Base-by-base conservation (phyloP, 202 grass and related monocot species). In the Setaria viridis region DNA sequence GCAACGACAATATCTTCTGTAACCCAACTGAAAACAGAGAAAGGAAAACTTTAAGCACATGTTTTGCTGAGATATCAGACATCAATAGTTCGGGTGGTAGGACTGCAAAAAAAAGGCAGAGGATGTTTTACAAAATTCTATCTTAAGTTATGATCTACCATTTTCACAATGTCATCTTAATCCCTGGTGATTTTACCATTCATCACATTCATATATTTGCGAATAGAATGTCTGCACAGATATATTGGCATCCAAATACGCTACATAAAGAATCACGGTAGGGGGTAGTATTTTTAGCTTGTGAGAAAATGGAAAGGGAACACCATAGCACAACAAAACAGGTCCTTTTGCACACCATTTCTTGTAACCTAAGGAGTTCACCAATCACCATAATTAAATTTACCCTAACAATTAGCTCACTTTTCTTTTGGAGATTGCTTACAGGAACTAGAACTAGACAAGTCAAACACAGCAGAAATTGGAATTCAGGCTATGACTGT, bases 1-100 rank as follows among this genome's bases (percentile, higher is more conserved):
- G 94, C 74, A 99, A 89, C 32, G 97, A 99, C 70, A 99, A 72
- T 97, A 99, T 99, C 88, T 99, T 99, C 70, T 97, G 89, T 67
- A 99, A 86, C 70, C 97, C 97, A 74, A 99, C 97, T 99, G 87
- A 85, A 90, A 88, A 88, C 79, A 68, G 51, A 70, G 63, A 60
- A 65, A 62, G 87, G 46, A 62, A 82, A 53, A 70, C 59, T 67
- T 82, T 30, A 66, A 86, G 86, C 80, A 88, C 39, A 47, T 39
- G 43, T 73, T 67, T 62, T 72, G 21, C 53, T 73, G 49, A 65
- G 12, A 57, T 57, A 57, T 57, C 55, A 57, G 15, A 84, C 62
- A 30, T 25, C 25, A 25, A 25, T 25, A 25, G 25, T 25, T 25
- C 25, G 25, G 25, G 25, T 25, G 25, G 25, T 25, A 25, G 25